These are phyloP conservation scores for Spatholobus suberectus DNA, from an alignment of 306 rosid genomes.

Conservation along the genomic window DNA sequence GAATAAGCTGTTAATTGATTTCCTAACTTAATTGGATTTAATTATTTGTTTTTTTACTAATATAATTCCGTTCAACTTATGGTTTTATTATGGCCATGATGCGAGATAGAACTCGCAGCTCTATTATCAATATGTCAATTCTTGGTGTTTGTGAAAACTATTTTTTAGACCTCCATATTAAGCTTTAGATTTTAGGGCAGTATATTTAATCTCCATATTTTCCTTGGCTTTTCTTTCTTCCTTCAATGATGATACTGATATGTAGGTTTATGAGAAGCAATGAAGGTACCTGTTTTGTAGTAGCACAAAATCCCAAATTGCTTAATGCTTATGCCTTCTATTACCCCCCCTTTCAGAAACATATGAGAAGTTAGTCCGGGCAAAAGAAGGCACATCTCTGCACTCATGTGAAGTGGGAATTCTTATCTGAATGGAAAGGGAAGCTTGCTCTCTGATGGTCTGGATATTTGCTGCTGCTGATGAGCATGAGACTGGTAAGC, in stretches of 20 bases:
- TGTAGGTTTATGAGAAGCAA: slow-evolving; percentile 29
- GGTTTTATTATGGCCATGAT: slow-evolving; percentile 1
- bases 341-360: slow-evolving; percentile 66
- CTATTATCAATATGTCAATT: slow-evolving; percentile 11
- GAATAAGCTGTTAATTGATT: slow-evolving; percentile 24
- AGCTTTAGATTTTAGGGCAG: slow-evolving; percentile 24
- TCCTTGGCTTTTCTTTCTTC: slow-evolving; percentile 10
- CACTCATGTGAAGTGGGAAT: slow-evolving; percentile 49
- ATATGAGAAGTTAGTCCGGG: slow-evolving; percentile 71
- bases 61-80: slow-evolving; percentile 20
- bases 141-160: neutral
- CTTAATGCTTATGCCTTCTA: slow-evolving; percentile 14
- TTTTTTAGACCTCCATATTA: slow-evolving; percentile 6
- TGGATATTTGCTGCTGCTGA: too few relatives aligned
- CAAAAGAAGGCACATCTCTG: slow-evolving; percentile 59
- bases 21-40: neutral
- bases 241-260: neutral
- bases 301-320: too few relatives aligned
- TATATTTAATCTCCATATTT: slow-evolving; percentile 21
- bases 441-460: slow-evolving; percentile 47
- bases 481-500: too few relatives aligned
- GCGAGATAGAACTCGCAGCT: slow-evolving; percentile 3
- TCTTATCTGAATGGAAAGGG: slow-evolving; percentile 46
- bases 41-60: neutral
- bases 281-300: slow-evolving; percentile 5